Evolutionary conservation across 495 filamentous ascomycete species (phyloP), one percentile per base, ranked within the genome.

Genomic region (Aspergillus baeticus): DNA sequence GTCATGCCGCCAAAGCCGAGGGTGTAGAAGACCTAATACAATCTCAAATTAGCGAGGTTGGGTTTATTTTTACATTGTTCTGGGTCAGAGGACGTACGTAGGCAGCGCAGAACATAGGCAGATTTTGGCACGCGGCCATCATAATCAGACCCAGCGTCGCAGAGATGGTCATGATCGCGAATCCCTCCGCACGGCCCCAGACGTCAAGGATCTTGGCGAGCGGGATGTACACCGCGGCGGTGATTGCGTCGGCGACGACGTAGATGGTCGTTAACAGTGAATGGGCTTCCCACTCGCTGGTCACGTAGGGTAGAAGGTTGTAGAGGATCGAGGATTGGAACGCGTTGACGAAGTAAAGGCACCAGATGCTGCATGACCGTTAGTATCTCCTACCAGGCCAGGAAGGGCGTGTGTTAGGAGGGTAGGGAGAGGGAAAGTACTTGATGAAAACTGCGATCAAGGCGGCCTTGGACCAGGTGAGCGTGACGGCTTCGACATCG

Each of bases 141-240:
- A 81, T 62, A 44, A 81, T 61, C 43, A 80, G 47, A 1, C 78
- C 78, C 20, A 78, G 11, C 1, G 69, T 73, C 2, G 67, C 60
- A 36, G 70, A 60, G 10, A 61, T n/a, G 0, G 72, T 61, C 69
- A 73, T 71, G 45, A 80, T 26, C 8, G 65, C 74, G 62, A 85
- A 87, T 29, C 72, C 75, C 48, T 78, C 63, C 60, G 80, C 53
- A 65, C 82, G 63, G 51, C 84, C 86, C 77, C 81, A 88, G 21
- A 85, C 69, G 61, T 90, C 84, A 58, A 88, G 68, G 44, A 88
- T 69, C 66, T 88, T 87, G 41, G 84, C 85, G 14, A 87, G 67
- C 0, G 85, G 77, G 26, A 88, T 70, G 53, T 82, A 85, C 38
- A 76, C 67, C 17, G 87, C 72, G 52, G 85, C 87, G 47, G 78